Conservation (phyloP, 108 stramenopile species). For the Tribonema minus region DNA sequence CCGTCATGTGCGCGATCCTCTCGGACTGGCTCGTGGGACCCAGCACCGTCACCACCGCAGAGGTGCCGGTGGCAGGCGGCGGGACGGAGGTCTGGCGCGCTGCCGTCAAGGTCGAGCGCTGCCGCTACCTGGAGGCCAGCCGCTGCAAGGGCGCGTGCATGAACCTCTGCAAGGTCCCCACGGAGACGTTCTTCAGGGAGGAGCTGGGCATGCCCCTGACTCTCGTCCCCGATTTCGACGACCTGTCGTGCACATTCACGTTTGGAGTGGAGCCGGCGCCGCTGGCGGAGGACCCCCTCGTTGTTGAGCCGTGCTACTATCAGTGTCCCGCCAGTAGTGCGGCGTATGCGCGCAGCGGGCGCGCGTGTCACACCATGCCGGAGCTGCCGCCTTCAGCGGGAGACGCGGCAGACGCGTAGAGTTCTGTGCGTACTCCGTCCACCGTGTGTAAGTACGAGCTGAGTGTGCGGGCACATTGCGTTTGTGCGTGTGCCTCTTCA, state of each 20-base stretch:
- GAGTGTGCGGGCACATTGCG: too few species aligned
- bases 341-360: neutral
- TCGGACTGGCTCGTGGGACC: slow-evolving; percentile 22
- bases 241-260: slow-evolving; percentile 32
- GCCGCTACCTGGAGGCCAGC: slow-evolving; percentile 48
- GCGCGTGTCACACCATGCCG: slow-evolving; percentile 28
- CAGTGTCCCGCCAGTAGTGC: too few species aligned
- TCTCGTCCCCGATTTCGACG: slow-evolving; percentile 25
- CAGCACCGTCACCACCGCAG: neutral
- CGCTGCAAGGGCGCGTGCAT: slow-evolving; percentile 53
- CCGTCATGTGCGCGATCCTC: slow-evolving; percentile 29
- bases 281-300: slow-evolving; percentile 21
- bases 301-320: neutral
- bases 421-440: too few species aligned
- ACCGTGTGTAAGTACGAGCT: too few species aligned
- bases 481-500: too few species aligned
- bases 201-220: slow-evolving; percentile 41
- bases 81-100: slow-evolving; percentile 19
- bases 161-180: slow-evolving; percentile 55
- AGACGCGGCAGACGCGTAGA: too few species aligned
- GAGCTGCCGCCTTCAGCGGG: too few species aligned
- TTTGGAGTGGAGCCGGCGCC: slow-evolving; percentile 17
- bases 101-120: slow-evolving; percentile 49
- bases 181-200: slow-evolving; percentile 44
- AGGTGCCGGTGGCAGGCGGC: neutral